Evolutionary conservation across 306 rosid genomes (phyloP), one percentile per base, ranked within the genome.

Genomic region (Vigna reflexopilosa): DNA sequence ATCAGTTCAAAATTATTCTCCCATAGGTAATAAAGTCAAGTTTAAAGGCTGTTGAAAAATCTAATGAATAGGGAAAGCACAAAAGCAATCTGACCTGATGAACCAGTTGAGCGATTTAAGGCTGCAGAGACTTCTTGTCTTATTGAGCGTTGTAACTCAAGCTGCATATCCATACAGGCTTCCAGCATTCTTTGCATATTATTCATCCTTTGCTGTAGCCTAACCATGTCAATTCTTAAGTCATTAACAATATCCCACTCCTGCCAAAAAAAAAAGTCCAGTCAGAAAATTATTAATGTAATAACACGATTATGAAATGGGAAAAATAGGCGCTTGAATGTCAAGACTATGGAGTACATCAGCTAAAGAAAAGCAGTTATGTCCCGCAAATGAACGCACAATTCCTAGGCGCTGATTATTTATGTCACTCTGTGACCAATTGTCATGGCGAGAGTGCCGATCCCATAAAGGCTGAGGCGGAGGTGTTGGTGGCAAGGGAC

Each of bases 101-200:
- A 87, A 84, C 84, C 81, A 73, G 89, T 44, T 55, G 99, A 81
- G 69, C 96, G 91, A 76, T 96, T 96, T 30, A 96, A 83, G 75
- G 99, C 99, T 68, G 93, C 95, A 75, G 99, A 93, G 66, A 96
- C 99, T 85, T 96, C 99, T 82, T 96, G 97, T 77, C 90, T 87
- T 48, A 93, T 93, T 19, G 98, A 93, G 85, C 96, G 98, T 77
- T 96, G 99, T 90, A 96, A 74, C 89, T 96, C 99, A 17, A 93
- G 94, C 77, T 96, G 99, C 99, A 96, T 96, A 84, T 96, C 99
- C 99, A 96, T 93, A 80, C 99, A 96, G 67, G 99, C 86, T 86
- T 90, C 98, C 76, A 96, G 77, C 97, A 93, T 96, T 72, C 93
- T 90, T 78, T 93, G 98, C 87, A 96, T 88, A 75, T 90, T 91